These are phyloP conservation scores for Penicillium cinerascens DNA, from an alignment of 495 filamentous ascomycete genomes.

Conservation along the genomic window DNA sequence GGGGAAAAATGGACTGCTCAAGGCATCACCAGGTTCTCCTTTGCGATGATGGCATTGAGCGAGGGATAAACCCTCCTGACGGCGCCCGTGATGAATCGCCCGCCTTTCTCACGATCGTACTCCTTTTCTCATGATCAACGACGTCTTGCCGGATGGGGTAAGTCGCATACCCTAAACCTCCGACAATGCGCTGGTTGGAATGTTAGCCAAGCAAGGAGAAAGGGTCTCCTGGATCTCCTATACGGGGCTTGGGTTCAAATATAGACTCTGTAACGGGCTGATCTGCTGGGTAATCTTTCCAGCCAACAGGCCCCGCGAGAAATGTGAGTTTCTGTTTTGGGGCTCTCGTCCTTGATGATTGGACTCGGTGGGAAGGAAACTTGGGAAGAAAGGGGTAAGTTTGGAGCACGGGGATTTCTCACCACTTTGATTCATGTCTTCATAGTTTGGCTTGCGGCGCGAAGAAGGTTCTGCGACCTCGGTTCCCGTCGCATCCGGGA, in stretches of 20 bases:
- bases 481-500: slow-evolving; percentile 1
- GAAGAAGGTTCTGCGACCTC: slow-evolving; percentile 1
- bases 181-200: slow-evolving; percentile 24
- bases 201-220: slow-evolving; percentile 21
- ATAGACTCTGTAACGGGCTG: neutral
- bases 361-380: neutral
- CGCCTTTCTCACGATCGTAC: neutral
- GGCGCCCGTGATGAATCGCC: neutral
- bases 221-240: slow-evolving; percentile 1
- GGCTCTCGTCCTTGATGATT: neutral
- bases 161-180: slow-evolving; percentile 28
- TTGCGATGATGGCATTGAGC: slow-evolving; percentile 10
- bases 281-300: slow-evolving; percentile 3
- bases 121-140: slow-evolving; percentile 13
- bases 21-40: neutral
- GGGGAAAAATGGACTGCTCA: neutral
- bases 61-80: slow-evolving; percentile 5
- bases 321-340: slow-evolving; percentile 3
- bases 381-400: neutral
- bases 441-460: slow-evolving; percentile 1
- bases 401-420: neutral
- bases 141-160: slow-evolving; percentile 10
- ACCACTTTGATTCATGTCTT: neutral
- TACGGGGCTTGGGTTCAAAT: slow-evolving; percentile 7
- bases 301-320: slow-evolving; percentile 1